Evolutionary conservation across 2,329 filamentous ascomycete species (phyloP), one percentile per base, ranked within the genome.

Genomic region (Rosellinia necatrix): DNA sequence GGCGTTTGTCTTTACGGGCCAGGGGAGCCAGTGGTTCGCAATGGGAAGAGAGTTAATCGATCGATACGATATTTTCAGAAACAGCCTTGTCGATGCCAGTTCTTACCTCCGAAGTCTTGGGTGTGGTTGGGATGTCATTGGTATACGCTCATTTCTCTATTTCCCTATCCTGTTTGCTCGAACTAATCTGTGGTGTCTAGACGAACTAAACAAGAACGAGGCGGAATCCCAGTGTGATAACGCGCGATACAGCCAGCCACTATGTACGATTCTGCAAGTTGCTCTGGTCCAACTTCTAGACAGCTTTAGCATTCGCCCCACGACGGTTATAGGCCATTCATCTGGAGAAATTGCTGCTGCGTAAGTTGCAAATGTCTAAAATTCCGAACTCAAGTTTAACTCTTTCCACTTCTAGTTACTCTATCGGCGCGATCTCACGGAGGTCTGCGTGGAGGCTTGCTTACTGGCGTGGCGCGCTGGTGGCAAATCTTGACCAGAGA

Each of bases 241-340:
- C n/a, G n/a, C n/a, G n/a, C n/a, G n/a, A n/a, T 55, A 66, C 12
- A 65, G 69, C 12, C 68, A 71, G 38, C 65, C 70, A 0, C 42
- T 68, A 2, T 69, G 62, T 6, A 70, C 68, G 0, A 66, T 61
- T 1, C 30, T 74, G 0, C 72, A 75, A 37, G 32, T 74, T 0
- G 70, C 68, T 0, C 29, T 46, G 1, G 38, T 56, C 4, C 6
- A 48, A 1, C 35, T 54, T 1, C n/a, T 42, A 6, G 5, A 15
- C 0, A 27, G 12, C 4, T 42, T 54, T 10, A 15, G 35, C 4
- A 9, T 54, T 5, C 4, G 12, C 1, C 51, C 51, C 2, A 2
- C 1, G 1, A 27, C 13, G 7, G 51, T 54, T 3, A 6, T 48
- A 2, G 51, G 51, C 3, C 51, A 54, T 21, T 54, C 51, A 1